Evolutionary conservation across 139 green algal genomes (phyloP), one percentile per base, ranked within the genome.

Genomic region (Volvox reticuliferus): DNA sequence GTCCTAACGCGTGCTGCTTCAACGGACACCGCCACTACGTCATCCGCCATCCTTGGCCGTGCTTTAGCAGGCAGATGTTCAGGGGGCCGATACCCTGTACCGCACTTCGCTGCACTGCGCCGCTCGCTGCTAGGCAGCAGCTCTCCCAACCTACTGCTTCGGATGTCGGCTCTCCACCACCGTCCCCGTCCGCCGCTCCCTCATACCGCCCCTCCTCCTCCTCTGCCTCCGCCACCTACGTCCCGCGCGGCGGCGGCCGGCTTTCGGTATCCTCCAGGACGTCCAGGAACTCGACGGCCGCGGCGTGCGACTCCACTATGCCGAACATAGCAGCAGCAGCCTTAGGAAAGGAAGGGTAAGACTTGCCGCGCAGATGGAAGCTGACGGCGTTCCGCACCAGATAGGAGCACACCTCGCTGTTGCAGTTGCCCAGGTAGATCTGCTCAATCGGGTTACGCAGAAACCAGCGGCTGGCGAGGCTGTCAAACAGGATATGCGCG

Each of bases 361-460:
- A 91, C 76, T 78, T 79, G 32, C 76, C 87, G 9, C 87, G 76
- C 76, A 91, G 1, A 35, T 91, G 87, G 76, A 61, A 86, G 61
- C 44, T 78, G 0, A 91, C 75, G 17, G 62, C 62, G 35, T 79
- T 37, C 12, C 33, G 75, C 2, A 91, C 1, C 24, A 63, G 1
- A n/a, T 2, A 44, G 13, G 30, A 22, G 50, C 87, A 91, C 1
- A 24, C 24, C 17, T 37, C 33, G 33, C 67, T 36, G 33, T 79
- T 36, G 87, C 87, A 91, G 76, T 79, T 86, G 33, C 76, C 76
- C 21, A 68, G 0, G 2, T 67, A 28, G 12, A 91, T 26, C 24
- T 26, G 6, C 30, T 83, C 87, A 12, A 91, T 78, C 24, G 87
- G 87, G 61, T 44, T 1, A 17, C 82, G 82, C 13, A 91, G 36